Conservation (phyloP, 768 basidiomycete species). For the Boletellus emodensis region DNA sequence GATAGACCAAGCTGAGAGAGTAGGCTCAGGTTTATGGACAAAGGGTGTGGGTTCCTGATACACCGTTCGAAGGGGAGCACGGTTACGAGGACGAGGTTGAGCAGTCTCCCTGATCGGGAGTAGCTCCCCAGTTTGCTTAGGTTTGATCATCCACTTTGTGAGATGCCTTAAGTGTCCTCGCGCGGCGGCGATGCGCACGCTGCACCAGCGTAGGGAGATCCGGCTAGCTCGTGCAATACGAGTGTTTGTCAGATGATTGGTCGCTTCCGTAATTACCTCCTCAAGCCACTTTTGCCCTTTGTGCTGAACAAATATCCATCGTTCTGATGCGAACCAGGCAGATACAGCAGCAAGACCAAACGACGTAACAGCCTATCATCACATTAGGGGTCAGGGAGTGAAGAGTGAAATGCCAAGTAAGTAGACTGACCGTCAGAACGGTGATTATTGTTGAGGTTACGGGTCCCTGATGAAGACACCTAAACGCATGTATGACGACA, state of each 20-base stretch:
- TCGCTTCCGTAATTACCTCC: constrained; percentile 36
- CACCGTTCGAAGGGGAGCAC: constrained; percentile 10
- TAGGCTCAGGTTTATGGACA: constrained; percentile 17
- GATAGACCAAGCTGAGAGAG: constrained; percentile 26
- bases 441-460: constrained; percentile 71
- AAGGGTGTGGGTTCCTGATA: constrained; percentile 22
- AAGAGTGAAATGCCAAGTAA: neutral
- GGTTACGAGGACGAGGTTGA: constrained; percentile 14
- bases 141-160: constrained; percentile 22
- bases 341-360: constrained; percentile 49
- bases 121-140: constrained; percentile 17
- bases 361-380: constrained; percentile 33
- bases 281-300: constrained; percentile 51
- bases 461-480: constrained; percentile 38
- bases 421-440: constrained; percentile 53
- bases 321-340: constrained; percentile 50
- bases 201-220: constrained; percentile 27
- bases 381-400: constrained; percentile 3
- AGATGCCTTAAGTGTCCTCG: constrained; percentile 24
- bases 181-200: constrained; percentile 12
- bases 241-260: constrained; percentile 25
- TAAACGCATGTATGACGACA: constrained; percentile 20
- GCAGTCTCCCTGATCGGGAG: constrained; percentile 22
- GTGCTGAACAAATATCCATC: constrained; percentile 45
- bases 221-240: constrained; percentile 23